Evolutionary conservation across 768 basidiomycete species (phyloP), one percentile per base, ranked within the genome.

Genomic region (Infundibulicybe gibba): DNA sequence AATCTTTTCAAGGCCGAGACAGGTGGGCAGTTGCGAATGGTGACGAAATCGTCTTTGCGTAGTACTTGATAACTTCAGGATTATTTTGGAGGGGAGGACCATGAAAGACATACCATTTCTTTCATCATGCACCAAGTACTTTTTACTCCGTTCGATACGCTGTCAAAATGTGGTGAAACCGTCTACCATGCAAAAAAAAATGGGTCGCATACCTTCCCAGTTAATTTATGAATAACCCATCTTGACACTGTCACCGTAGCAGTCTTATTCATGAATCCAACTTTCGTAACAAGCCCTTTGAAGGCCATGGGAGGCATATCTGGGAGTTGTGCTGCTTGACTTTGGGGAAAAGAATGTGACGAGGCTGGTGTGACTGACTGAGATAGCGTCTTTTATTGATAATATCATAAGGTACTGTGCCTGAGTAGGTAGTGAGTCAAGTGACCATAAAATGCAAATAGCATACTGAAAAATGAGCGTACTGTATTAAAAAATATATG

Each of bases 181-280:
- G n/a, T n/a, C n/a, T 16, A 19, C 25, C 34, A 31, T 31, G 15
- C 12, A 12, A 5, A 16, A 39, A 15, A 9, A 44, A 16, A 17
- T 12, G 35, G 37, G 39, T 25, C 43, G 61, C 73, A 54, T 53
- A 90, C 90, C 75, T 92, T 92, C 54, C 85, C 82, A 4, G 89
- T 91, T 40, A 79, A 58, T 50, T 78, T 77, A 58, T 92, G 88
- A n/a, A 79, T 65, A 33, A 86, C 72, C 71, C 75, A 80, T 47
- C 90, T 78, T 17, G 85, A 81, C 6, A 92, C 88, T 0, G 86
- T 83, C 41, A 92, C 89, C 0, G 90, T 92, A 12, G 77, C 90
- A 0, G 90, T 92, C 61, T 90, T 91, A 45, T 82, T 72, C 89
- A 92, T 92, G 54, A 74, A 79, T 8, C 90, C 89, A 16, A 79